Percentiles rank a stretch among this genome's conserved stretches.
These are phyloP conservation scores for Betula pendula DNA, from an alignment of 306 rosid genomes.

Conservation along the genomic window DNA sequence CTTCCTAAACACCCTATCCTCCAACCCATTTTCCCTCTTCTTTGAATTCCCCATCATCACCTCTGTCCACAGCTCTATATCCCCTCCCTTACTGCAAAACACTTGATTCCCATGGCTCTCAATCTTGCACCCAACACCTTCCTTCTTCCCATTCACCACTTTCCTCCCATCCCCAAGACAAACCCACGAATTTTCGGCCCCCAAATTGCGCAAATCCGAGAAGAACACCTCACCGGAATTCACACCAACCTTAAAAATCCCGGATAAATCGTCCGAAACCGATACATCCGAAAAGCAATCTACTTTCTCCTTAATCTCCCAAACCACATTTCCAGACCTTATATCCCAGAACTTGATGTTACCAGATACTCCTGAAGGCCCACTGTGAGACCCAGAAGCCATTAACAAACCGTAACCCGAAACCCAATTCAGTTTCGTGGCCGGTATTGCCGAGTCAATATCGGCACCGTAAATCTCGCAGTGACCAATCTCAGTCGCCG, in stretches of 20 bases:
- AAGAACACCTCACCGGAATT: slow-evolving; percentile 63
- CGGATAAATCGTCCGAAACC: slow-evolving; percentile 55
- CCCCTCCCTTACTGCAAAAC: slow-evolving; percentile 74
- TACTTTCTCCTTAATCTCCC: slow-evolving; percentile 69
- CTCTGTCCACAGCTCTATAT: slow-evolving; percentile 84
- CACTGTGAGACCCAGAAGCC: slow-evolving; percentile 96
- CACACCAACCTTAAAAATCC: slow-evolving; percentile 85
- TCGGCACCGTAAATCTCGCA: slow-evolving; percentile 83
- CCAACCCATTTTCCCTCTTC: slow-evolving; percentile 24
- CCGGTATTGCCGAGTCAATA: slow-evolving; percentile 81
- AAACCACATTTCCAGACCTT: slow-evolving; percentile 57
- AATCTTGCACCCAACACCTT: slow-evolving; percentile 76
- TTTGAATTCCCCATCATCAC: slow-evolving; percentile 45
- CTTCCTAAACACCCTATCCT: slow-evolving; percentile 64
- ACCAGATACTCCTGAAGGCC: slow-evolving; percentile 83
- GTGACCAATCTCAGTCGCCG: slow-evolving; percentile 58
- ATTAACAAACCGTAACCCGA: slow-evolving; percentile 52
- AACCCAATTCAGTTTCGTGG: slow-evolving; percentile 77
- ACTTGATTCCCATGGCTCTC: slow-evolving; percentile 82
- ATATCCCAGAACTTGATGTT: slow-evolving; percentile 81
- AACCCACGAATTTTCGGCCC: slow-evolving; percentile 60
- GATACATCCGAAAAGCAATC: slow-evolving; percentile 89
- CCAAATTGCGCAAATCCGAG: slow-evolving; percentile 64
- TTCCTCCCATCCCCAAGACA: slow-evolving; percentile 66
- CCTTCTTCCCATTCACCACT: slow-evolving; percentile 65